Evolutionary conservation across 305 asterid genomes (phyloP), one percentile per base, ranked within the genome.

Genomic region (Coffea humblotiana): DNA sequence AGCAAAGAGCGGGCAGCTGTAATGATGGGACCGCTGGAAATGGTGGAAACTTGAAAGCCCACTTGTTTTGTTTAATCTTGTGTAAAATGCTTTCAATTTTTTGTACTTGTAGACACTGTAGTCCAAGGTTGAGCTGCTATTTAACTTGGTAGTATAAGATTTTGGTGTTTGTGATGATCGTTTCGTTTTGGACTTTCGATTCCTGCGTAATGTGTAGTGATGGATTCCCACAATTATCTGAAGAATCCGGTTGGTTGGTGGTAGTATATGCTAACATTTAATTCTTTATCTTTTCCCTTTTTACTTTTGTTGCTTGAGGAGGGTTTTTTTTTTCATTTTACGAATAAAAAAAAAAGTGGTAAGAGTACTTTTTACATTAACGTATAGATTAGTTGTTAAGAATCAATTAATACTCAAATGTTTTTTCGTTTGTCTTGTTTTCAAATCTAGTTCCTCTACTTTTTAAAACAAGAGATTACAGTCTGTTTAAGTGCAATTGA

Each of bases 1-100:
- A 40, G 52, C 29, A 69, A 76, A 49, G 79, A 93, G 90, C n/a
- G 43, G 43, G 43, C 43, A 40, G 43, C 43, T 92, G 95, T 86
- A 82, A 85, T 83, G 93, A 91, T 88, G 88, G 90, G 43, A 40
- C 43, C 6, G 6, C 43, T 40, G 43, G 43, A 2, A 40, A 40
- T 40, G 43, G 6, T 3, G 43, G 43, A 40, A 40, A 5, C 43
- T 86, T 77, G 77, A 76, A 79, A 82, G 86, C 85, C 90, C 91
- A 82, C 87, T 63, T 32, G 80, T 74, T 85, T 81, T 74, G 47
- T 25, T 64, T 64, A 64, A 29, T 25, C 32, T 32, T 23, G 4
- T 61, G 35, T 25, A 63, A 11, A 23, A 8, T 35, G 16, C n/a
- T 7, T 61, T 66, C 12, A 7, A 7, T 25, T 21, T 32, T 69